Base-by-base conservation (phyloP, 345 rosid species). In the Linum usitatissimum region DNA sequence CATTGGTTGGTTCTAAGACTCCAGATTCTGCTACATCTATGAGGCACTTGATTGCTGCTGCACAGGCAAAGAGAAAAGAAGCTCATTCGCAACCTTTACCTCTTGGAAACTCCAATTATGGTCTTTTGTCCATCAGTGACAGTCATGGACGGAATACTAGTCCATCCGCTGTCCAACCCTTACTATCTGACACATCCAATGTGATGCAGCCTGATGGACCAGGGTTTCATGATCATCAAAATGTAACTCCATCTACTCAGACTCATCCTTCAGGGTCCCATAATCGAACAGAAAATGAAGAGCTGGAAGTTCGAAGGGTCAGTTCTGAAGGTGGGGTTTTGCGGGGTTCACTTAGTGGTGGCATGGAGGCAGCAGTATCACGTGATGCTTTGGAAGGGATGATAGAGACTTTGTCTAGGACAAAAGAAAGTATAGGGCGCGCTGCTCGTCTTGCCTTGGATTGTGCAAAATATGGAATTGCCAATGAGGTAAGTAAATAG, bases 301-400 rank as follows among this genome's bases (percentile, higher is more conserved):
- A 83, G 62, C 60, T 63, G 6, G 89, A 84, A 77, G 99, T 83
- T 71, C 82, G 71, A 73, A 78, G 85, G 72, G 75, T 75, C 68
- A 77, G 83, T 75, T 81, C 87, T 18, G 88, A 79, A 61, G 76
- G 67, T 57, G 75, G 74, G 72, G 78, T 71, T 66, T 76, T 76
- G 67, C 89, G 85, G 63, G 86, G 85, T 66, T 87, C 99, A 54
- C 74, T 94, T 62, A 86, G 93, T 79, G 87, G 90, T 68, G 86
- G 74, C 61, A 90, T 90, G 62, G 99, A 93, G 75, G 97, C 96
- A 63, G 94, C 91, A 64, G 95, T 90, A 72, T 83, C 97, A 59
- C 87, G 96, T 60, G 99, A 93, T 79, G 84, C 97, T 66, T 87
- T 93, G 77, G 99, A 93, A 79, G 99, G 97, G 67, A 93, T 93